phyloP scores from a whole-genome alignment of 306 rosid species.

The Vachellia pachyceras region DNA sequence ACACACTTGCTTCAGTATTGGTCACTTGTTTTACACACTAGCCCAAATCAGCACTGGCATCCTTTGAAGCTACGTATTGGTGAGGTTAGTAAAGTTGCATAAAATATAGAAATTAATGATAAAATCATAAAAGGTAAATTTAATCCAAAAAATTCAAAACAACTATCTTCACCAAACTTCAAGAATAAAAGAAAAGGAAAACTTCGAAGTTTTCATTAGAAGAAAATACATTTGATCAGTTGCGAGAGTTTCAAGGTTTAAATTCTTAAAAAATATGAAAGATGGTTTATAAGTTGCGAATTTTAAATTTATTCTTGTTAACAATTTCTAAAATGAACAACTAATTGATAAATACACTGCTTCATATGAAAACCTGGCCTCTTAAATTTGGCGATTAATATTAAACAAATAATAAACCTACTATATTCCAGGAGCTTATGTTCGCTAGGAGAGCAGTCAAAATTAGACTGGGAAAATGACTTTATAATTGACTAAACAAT shows the following conservation, averaged over 20 bases:
- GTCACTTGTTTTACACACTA: background rate
- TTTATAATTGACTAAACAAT: constrained; percentile 32
- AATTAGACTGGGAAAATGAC: background rate
- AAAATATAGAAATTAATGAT: background rate
- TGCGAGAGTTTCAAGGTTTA: background rate
- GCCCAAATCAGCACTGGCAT: background rate
- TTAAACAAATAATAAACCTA: background rate
- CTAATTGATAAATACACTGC: too few relatives aligned
- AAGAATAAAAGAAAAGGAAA: background rate
- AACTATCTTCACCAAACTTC: background rate
- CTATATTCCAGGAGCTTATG: background rate
- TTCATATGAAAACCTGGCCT: too few relatives aligned
- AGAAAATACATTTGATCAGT: background rate
- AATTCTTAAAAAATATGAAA: background rate
- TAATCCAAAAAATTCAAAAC: background rate
- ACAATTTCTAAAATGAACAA: too few relatives aligned
- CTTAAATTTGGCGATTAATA: background rate
- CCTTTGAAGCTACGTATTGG: background rate
- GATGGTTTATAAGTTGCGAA: too few relatives aligned
- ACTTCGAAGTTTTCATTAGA: background rate
- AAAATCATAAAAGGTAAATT: background rate
- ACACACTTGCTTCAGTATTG: background rate
- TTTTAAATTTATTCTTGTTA: too few relatives aligned
- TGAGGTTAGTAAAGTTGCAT: background rate
- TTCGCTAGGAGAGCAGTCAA: background rate